Conservation (phyloP, 2,329 filamentous ascomycete genomes). For the Rhinocladiella similis region DNA sequence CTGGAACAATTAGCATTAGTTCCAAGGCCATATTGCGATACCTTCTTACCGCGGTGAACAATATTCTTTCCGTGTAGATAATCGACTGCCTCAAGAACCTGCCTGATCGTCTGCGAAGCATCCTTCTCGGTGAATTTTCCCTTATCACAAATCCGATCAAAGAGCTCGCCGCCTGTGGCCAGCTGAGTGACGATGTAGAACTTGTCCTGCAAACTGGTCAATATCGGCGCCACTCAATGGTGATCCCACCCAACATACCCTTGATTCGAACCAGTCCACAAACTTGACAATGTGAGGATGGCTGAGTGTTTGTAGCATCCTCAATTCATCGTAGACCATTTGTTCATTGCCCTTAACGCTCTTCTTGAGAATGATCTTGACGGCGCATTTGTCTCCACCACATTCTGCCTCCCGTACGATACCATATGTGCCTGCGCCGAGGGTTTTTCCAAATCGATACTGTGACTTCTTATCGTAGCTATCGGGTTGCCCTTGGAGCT, state of each 20-base stretch:
- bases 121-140: conserved; percentile 99
- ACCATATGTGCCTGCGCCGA: conserved; percentile 96
- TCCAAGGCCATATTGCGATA: background rate
- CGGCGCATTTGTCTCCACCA: conserved; percentile 79
- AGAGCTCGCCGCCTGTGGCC: conserved; percentile 92
- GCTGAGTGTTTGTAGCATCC: conserved; percentile 85
- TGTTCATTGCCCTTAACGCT: conserved; percentile 97
- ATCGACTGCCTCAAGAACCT: conserved; percentile 88
- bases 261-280: conserved; percentile 98
- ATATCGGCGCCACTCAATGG: background rate
- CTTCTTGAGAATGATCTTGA: conserved; percentile 99
- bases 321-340: conserved; percentile 97
- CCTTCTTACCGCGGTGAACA: conserved; percentile 77
- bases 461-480: conserved; percentile 99
- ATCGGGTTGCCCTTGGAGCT: conserved; percentile 93
- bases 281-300: conserved; percentile 97
- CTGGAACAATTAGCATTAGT: conserved; percentile 48
- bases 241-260: conserved; percentile 57
- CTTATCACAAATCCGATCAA: conserved; percentile 96
- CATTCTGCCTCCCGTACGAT: conserved; percentile 95
- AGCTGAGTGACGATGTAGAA: conserved; percentile 99
- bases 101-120: conserved; percentile 90
- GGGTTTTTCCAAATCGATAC: conserved; percentile 88
- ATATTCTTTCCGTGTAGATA: conserved; percentile 95
- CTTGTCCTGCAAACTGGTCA: conserved; percentile 70